Evolutionary conservation across 495 filamentous ascomycete genomes (phyloP).

Genomic region (Penicillium ochrochloron): DNA sequence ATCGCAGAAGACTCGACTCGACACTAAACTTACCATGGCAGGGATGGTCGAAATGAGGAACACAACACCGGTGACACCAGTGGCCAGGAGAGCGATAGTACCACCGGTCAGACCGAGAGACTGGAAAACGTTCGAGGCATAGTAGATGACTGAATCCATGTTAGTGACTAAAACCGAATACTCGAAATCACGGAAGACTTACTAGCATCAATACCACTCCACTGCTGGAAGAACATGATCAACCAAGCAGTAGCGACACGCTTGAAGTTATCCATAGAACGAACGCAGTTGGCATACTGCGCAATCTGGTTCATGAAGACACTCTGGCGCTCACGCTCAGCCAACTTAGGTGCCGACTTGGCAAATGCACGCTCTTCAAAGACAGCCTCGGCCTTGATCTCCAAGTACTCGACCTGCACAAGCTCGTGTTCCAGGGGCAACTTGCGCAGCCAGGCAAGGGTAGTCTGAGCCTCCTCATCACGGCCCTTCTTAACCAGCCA

Average conservation of each 20-base stretch:
- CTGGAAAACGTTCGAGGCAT: conserved; percentile 51
- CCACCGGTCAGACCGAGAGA: conserved; percentile 86
- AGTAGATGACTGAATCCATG: conserved; percentile 36
- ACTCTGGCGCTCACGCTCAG: conserved; percentile 33
- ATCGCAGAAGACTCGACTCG: not conserved
- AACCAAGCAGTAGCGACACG: conserved; percentile 44
- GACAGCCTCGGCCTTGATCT: conserved; percentile 47
- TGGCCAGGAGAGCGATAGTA: conserved; percentile 68
- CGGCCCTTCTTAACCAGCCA: conserved; percentile 55
- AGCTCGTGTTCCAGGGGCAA: conserved; percentile 40
- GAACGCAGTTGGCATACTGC: conserved; percentile 42
- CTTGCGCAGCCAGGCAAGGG: conserved; percentile 53
- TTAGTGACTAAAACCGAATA: not conserved
- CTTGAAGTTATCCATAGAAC: conserved; percentile 47
- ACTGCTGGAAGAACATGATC: conserved; percentile 51
- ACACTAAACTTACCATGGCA: conserved; percentile 72
- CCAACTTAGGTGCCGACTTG: conserved; percentile 42
- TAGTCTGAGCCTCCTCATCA: conserved; percentile 54
- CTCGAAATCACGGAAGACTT: conserved; percentile 10
- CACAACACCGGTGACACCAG: conserved; percentile 65
- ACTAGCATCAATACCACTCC: conserved; percentile 49
- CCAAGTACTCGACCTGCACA: conserved; percentile 50
- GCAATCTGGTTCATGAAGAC: conserved; percentile 42
- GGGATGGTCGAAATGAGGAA: conserved; percentile 76
- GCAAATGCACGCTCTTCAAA: conserved; percentile 48